A percentile compares a stretch with the other conserved stretches of the same genome.
phyloP scores from a whole-genome alignment of 73 alveolate genomes.

The Paramecium sonneborni region DNA sequence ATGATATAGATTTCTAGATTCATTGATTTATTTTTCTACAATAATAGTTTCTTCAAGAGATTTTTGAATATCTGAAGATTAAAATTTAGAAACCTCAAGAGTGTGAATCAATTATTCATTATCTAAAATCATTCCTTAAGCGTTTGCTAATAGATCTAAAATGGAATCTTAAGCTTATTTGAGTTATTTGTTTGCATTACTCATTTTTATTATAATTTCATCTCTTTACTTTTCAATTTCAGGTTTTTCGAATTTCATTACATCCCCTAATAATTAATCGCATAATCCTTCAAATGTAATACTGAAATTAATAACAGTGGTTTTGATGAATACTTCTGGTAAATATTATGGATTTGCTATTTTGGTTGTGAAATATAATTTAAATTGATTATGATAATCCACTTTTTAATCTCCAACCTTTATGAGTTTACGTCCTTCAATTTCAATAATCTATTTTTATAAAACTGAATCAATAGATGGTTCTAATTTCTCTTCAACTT shows the following conservation, averaged over 20 bases:
- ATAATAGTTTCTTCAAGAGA: slow-evolving; percentile 82
- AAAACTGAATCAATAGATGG: slow-evolving; percentile 92
- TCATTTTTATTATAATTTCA: slow-evolving; percentile 92
- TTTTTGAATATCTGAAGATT: slow-evolving; percentile 83
- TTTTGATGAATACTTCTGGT: slow-evolving; percentile 93
- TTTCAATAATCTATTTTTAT: slow-evolving; percentile 78
- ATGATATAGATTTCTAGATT: slow-evolving; percentile 91
- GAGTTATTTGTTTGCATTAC: slow-evolving; percentile 86
- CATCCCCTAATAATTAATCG: slow-evolving; percentile 95
- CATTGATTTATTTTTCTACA: slow-evolving; percentile 89
- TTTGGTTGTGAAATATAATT: slow-evolving; percentile 93
- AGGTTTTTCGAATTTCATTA: slow-evolving; percentile 92
- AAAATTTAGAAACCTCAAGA: slow-evolving; percentile 86
- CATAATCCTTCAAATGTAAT: slow-evolving; percentile 94
- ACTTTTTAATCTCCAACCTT: slow-evolving; percentile 71
- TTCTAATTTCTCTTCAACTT: slow-evolving; percentile 89
- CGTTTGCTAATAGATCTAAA: slow-evolving; percentile 85
- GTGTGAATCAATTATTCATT: slow-evolving; percentile 91
- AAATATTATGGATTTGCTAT: slow-evolving; percentile 97
- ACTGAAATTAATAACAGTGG: slow-evolving; percentile 92
- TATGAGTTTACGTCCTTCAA: slow-evolving; percentile 87
- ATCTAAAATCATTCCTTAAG: slow-evolving; percentile 87
- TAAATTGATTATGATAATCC: slow-evolving; percentile 74
- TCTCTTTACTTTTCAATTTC: slow-evolving; percentile 96
- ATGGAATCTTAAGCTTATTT: slow-evolving; percentile 86